phyloP scores from a whole-genome alignment of 371 early-diverging fungal species.

The Actinomucor elegans region DNA sequence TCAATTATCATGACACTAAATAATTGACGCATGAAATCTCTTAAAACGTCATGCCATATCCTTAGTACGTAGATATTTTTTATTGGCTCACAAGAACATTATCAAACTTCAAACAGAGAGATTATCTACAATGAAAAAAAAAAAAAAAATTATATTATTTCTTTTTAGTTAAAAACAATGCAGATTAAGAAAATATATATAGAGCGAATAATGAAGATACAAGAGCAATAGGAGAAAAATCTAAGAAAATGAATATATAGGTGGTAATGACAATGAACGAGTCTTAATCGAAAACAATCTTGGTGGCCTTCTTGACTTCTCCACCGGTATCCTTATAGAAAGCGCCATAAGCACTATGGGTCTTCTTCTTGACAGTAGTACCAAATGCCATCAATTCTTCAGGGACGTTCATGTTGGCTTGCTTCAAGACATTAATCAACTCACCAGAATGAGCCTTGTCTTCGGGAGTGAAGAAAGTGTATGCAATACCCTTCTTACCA shows the following conservation, averaged over 20 bases:
- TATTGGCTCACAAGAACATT: too few species aligned
- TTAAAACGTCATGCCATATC: too few species aligned
- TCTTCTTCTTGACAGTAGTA: conserved; percentile 95
- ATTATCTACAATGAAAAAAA: too few species aligned
- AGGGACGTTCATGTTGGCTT: conserved; percentile 88
- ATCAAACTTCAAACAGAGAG: too few species aligned
- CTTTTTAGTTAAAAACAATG: too few species aligned
- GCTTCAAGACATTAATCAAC: conserved; percentile 88
- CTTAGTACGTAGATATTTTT: too few species aligned
- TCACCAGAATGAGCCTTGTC: conserved; percentile 92
- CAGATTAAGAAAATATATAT: too few species aligned
- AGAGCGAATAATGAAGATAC: too few species aligned
- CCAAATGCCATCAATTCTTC: conserved; percentile 90
- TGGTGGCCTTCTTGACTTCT: conserved; percentile 80
- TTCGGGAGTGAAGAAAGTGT: conserved; percentile 93
- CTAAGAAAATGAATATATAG: background rate
- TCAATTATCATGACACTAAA: too few species aligned
- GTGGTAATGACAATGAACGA: conserved; percentile 2
- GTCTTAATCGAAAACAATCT: conserved; percentile 80
- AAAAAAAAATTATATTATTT: too few species aligned
- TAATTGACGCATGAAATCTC: too few species aligned
- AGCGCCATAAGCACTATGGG: conserved; percentile 93
- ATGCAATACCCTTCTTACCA: conserved; percentile 87
- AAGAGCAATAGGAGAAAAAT: too few species aligned
- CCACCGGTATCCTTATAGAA: conserved; percentile 91